Conservation (phyloP, 2,329 filamentous ascomycete genomes). For the Ophiostoma tasmaniense region DNA sequence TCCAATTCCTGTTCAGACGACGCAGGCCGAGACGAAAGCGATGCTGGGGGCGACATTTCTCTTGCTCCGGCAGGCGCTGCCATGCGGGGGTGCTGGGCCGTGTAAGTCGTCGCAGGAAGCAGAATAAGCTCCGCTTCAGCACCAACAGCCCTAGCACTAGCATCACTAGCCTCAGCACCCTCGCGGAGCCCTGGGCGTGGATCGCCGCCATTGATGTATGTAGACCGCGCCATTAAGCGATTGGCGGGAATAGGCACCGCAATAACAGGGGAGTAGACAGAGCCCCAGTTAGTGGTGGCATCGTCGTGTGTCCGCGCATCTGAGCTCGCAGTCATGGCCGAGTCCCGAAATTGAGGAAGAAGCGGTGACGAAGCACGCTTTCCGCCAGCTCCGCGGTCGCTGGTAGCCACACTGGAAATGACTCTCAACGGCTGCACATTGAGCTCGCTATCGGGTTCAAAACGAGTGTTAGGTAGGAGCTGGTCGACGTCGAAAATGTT, state of each 20-base stretch:
- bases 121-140: slow-evolving; percentile 3
- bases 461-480: background rate
- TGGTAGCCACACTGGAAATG: background rate
- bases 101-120: slow-evolving; percentile 13
- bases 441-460: background rate
- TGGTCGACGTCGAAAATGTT: slow-evolving; percentile 33
- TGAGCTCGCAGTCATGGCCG: slow-evolving; percentile 30
- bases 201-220: slow-evolving; percentile 27
- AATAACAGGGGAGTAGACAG: slow-evolving; percentile 41
- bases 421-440: slow-evolving; percentile 18
- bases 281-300: slow-evolving; percentile 39
- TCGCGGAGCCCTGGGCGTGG: background rate
- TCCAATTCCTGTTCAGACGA: slow-evolving; percentile 1
- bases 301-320: slow-evolving; percentile 33
- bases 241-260: slow-evolving; percentile 37
- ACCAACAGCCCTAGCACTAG: background rate
- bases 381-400: slow-evolving; percentile 21
- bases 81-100: background rate
- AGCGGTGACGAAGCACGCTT: slow-evolving; percentile 45
- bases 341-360: slow-evolving; percentile 29
- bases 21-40: slow-evolving; percentile 1
- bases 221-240: slow-evolving; percentile 34
- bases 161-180: background rate
- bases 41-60: background rate
- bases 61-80: background rate